Base-by-base conservation (phyloP, 768 basidiomycete genomes). In the Leccinum sublutescens region DNA sequence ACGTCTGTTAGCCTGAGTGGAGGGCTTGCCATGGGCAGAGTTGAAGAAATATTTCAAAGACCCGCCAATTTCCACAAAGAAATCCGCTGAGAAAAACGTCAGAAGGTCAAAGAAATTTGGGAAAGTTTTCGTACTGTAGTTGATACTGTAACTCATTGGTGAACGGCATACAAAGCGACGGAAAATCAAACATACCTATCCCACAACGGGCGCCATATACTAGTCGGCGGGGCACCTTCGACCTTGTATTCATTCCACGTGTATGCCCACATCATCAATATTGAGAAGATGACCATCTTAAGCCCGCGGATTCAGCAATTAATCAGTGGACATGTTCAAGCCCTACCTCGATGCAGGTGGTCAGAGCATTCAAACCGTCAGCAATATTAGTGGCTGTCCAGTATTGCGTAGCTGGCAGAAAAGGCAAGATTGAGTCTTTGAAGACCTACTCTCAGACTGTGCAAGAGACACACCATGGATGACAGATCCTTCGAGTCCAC, bases 371-470 rank as follows among this genome's bases (percentile, higher is more conserved):
- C 31, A 95, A 74, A 1, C 94, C 94, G 59, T 96, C 82, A 1
- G 92, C 83, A 53, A 96, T 85, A 67, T 96, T 96, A 4, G 88
- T 86, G 36, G 79, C 74, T 2, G 93, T 91, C 93, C 94, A 95
- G 67, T 86, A 93, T 56, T 81, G 49, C 0, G 91, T 92, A n/a
- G 76, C 91, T 84, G 54, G 43, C 19, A 38, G 12, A 14, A 51
- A 52, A 36, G 10, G 40, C 23, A 8, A 27, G 25, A 10, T 11
- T 40, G 14, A 52, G 23, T 10, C 9, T 33, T 1, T 23, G 25
- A 40, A 47, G 33, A 8, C 0, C 2, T 9, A 23, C 10, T 23
- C 14, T 45, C 17, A 48, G 8, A 15, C 2, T n/a, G 10, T 7
- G 40, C 27, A 25, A 45, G 14, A 19, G 33, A 63, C 70, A 27